Percentiles rank a stretch among this genome's conserved stretches.
phyloP scores from a whole-genome alignment of 805 yeast species.

The Brettanomyces bruxellensis region DNA sequence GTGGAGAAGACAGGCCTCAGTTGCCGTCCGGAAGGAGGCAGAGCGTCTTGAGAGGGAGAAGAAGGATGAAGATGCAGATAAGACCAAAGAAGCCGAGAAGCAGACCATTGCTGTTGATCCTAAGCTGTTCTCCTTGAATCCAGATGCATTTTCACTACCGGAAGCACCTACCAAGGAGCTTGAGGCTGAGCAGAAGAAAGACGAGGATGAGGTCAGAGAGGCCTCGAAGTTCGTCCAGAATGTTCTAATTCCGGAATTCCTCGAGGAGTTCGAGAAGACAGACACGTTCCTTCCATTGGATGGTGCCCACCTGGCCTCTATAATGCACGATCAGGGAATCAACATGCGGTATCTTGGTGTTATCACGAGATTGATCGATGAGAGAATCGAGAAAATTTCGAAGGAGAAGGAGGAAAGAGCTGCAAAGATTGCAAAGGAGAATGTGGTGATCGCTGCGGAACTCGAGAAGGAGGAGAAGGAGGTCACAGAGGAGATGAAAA shows the following conservation, averaged over 20 bases:
- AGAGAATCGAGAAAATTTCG: conserved; percentile 15
- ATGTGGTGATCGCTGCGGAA: conserved; percentile 18
- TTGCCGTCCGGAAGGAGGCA: conserved; percentile 39
- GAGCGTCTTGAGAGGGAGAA: conserved; percentile 28
- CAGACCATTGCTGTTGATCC: conserved; percentile 41
- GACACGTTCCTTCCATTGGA: conserved; percentile 60
- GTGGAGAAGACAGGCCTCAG: conserved; percentile 67
- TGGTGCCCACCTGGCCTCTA: conserved; percentile 62
- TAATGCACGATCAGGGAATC: conserved; percentile 75
- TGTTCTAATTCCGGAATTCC: conserved; percentile 52
- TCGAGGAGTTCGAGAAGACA: conserved; percentile 45
- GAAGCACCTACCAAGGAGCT: conserved; percentile 29
- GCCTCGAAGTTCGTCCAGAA: conserved; percentile 56
- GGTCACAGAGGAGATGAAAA: conserved; percentile 15
- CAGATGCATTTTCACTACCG: conserved; percentile 59
- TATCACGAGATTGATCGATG: conserved; percentile 29
- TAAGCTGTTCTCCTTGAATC: conserved; percentile 55
- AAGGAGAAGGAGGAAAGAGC: conserved; percentile 13
- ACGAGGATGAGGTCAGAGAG: conserved; percentile 57
- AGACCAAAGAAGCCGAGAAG: conserved; percentile 3
- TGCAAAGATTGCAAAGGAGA: conserved; percentile 25
- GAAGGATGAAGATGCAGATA: background rate
- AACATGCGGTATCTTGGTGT: conserved; percentile 81
- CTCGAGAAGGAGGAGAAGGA: conserved; percentile 14
- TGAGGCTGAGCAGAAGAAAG: conserved; percentile 32